Conservation (phyloP, 1,284 basidiomycete genomes). For the Sporisorium exsertum region DNA sequence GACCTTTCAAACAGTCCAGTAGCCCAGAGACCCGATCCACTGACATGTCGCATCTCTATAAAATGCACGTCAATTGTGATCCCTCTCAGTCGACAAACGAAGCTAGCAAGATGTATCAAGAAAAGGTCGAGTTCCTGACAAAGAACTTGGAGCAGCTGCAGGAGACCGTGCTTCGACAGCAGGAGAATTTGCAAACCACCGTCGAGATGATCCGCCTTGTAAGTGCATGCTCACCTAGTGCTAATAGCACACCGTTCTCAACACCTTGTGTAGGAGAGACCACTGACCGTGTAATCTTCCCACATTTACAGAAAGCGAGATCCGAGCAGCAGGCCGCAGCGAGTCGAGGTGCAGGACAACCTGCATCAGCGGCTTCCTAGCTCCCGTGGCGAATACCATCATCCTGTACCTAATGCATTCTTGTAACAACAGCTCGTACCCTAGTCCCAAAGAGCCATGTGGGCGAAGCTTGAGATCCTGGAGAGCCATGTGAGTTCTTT, state of each 20-base stretch:
- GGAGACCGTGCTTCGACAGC: constrained; percentile 64
- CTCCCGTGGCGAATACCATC: neutral
- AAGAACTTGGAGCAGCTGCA: constrained; percentile 66
- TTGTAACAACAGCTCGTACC: constrained; percentile 7
- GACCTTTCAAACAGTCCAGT: neutral
- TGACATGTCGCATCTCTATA: neutral
- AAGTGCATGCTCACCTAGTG: constrained; percentile 14
- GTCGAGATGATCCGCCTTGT: constrained; percentile 64
- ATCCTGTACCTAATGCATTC: neutral
- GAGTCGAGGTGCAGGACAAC: constrained; percentile 14
- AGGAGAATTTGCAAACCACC: constrained; percentile 66
- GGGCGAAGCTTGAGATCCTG: neutral
- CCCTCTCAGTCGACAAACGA: constrained; percentile 51
- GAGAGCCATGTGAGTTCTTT: neutral
- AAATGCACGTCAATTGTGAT: neutral
- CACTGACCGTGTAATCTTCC: neutral
- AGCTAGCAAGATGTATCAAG: constrained; percentile 61
- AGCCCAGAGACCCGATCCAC: neutral
- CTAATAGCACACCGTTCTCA: neutral
- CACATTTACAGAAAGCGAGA: constrained; percentile 35
- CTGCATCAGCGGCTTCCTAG: constrained; percentile 19
- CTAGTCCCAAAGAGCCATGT: neutral
- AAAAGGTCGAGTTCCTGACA: constrained; percentile 62
- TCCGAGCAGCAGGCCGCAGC: constrained; percentile 36
- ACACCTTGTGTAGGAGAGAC: no score